Percentiles rank a stretch among this genome's conserved stretches.
Evolutionary conservation across 768 basidiomycete species (phyloP).

Genomic region (Gymnopilus dilepis): DNA sequence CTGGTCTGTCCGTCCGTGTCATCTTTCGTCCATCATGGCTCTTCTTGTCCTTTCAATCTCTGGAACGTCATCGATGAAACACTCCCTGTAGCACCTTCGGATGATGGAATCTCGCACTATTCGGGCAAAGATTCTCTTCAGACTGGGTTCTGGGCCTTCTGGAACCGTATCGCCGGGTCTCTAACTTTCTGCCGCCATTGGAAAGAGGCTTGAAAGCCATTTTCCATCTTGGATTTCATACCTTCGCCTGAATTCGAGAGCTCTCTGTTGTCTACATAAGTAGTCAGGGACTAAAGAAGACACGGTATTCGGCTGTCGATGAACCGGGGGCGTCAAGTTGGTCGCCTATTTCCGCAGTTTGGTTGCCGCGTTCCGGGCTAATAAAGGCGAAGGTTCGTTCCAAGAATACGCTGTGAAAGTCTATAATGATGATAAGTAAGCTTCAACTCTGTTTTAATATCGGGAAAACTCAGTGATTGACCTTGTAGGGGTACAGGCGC

Average conservation of each 20-base stretch:
- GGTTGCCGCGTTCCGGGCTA: slow-evolving; percentile 37
- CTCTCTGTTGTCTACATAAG: slow-evolving; percentile 31
- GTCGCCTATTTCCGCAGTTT: slow-evolving; percentile 47
- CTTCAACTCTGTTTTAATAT: slow-evolving; percentile 1
- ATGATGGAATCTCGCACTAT: slow-evolving; percentile 44
- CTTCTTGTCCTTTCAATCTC: slow-evolving; percentile 60
- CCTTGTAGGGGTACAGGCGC: slow-evolving; percentile 53
- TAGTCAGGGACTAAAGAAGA: slow-evolving; percentile 39
- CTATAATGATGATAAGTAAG: slow-evolving; percentile 57
- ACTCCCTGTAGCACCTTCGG: slow-evolving; percentile 54
- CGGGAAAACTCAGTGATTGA: slow-evolving; percentile 11
- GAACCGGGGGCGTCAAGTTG: slow-evolving; percentile 51
- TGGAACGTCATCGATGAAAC: slow-evolving; percentile 49
- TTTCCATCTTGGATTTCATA: slow-evolving; percentile 43
- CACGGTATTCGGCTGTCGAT: slow-evolving; percentile 56
- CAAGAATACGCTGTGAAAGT: slow-evolving; percentile 56
- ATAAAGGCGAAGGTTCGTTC: slow-evolving; percentile 42
- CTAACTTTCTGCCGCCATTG: slow-evolving; percentile 41
- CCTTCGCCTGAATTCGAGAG: slow-evolving; percentile 45
- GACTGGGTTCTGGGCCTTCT: slow-evolving; percentile 60
- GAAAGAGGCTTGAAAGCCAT: slow-evolving; percentile 41
- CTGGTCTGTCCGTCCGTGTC: slow-evolving; percentile 51
- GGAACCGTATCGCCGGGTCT: slow-evolving; percentile 45
- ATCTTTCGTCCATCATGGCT: slow-evolving; percentile 47
- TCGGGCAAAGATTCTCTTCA: slow-evolving; percentile 49